phyloP scores from a whole-genome alignment of 2,329 filamentous ascomycete species.

The Taxawa tesnikishii region DNA sequence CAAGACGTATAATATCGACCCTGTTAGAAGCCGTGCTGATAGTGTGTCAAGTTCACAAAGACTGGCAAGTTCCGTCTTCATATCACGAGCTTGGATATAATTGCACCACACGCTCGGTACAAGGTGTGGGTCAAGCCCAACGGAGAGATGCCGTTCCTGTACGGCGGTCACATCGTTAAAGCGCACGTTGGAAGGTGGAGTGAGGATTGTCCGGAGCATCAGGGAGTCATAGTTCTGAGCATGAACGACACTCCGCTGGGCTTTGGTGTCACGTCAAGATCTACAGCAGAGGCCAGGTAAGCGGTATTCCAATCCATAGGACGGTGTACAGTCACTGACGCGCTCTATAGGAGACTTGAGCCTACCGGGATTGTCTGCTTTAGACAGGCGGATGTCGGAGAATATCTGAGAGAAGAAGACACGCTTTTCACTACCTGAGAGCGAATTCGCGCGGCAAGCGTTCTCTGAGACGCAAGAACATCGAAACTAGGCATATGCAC shows the following conservation, averaged over 20 bases:
- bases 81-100: constrained; percentile 80
- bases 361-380: constrained; percentile 85
- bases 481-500: too few species aligned
- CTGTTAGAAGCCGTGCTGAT: too few species aligned
- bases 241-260: constrained; percentile 87
- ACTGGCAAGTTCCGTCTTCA: constrained; percentile 90
- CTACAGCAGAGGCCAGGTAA: constrained; percentile 73
- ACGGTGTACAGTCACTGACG: too few species aligned
- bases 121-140: constrained; percentile 97
- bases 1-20: too few species aligned
- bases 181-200: constrained; percentile 73
- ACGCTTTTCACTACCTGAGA: constrained; percentile 46
- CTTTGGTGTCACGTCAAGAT: constrained; percentile 84
- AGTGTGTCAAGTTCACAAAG: constrained; percentile 98
- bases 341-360: constrained; percentile 69
- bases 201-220: constrained; percentile 87
- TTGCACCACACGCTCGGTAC: constrained; percentile 83
- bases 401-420: constrained; percentile 79
- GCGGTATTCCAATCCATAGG: too few species aligned
- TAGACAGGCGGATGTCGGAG: constrained; percentile 84
- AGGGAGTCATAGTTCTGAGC: constrained; percentile 77
- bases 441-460: too few species aligned
- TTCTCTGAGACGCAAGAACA: too few species aligned
- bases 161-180: constrained; percentile 81
- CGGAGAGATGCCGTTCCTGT: constrained; percentile 94